A percentile compares a stretch with the other conserved stretches of the same genome.
These are phyloP conservation scores for Furcasterigmium sp. DNA, from an alignment of 2,329 filamentous ascomycete species.

Conservation along the genomic window DNA sequence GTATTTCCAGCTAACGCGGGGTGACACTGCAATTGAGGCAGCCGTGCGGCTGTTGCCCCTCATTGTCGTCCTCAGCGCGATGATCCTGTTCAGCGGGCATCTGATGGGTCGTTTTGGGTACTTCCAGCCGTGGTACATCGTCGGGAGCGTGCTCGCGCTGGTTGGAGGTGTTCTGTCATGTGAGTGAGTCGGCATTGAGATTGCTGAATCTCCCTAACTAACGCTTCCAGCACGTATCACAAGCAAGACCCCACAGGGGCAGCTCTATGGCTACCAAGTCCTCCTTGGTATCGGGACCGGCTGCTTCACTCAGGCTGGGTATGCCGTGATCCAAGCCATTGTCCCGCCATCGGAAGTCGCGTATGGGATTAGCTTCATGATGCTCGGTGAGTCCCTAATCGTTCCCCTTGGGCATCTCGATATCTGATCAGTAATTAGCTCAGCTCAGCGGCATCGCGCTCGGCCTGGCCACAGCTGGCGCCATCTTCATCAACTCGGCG, in stretches of 20 bases:
- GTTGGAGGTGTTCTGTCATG: conserved; percentile 27
- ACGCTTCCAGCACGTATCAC: not conserved
- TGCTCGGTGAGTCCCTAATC: conserved; percentile 4
- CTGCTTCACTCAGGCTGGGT: conserved; percentile 23
- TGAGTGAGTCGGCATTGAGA: too few relatives aligned
- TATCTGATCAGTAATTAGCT: not conserved
- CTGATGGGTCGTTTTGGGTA: conserved; percentile 27
- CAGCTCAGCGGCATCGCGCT: conserved; percentile 4
- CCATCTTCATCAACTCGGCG: conserved; percentile 1
- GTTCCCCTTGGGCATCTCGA: not conserved
- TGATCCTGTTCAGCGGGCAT: conserved; percentile 27
- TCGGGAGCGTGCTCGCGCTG: conserved; percentile 24
- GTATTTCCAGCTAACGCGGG: conserved; percentile 41
- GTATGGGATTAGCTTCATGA: conserved; percentile 29
- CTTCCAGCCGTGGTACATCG: conserved; percentile 32
- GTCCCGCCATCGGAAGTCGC: conserved; percentile 20
- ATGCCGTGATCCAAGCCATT: conserved; percentile 25
- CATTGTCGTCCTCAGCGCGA: conserved; percentile 25
- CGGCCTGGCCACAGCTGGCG: not conserved
- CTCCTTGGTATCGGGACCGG: conserved; percentile 35
- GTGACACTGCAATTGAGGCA: conserved; percentile 31
- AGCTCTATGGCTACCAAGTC: conserved; percentile 28
- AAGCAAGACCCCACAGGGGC: conserved; percentile 9
- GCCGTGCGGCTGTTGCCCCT: conserved; percentile 34
- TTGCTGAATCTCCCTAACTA: too few relatives aligned